These are phyloP conservation scores for Silene noctiflora DNA, from an alignment of 179 eudicot genomes.

Conservation along the genomic window DNA sequence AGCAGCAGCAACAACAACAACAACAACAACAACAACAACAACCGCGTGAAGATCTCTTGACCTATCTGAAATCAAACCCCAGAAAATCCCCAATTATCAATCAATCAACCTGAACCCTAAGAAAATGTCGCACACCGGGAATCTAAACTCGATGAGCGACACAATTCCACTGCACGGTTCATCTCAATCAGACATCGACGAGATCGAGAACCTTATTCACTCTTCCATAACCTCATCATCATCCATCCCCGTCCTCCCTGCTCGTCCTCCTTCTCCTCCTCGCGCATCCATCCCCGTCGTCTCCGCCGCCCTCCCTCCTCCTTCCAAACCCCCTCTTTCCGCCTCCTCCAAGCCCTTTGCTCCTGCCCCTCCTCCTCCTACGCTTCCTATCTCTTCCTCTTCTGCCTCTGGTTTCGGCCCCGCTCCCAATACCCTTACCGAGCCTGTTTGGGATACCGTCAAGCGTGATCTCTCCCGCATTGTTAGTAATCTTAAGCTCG, in stretches of 20 bases:
- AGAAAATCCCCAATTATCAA: not conserved
- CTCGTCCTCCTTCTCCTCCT: slow-evolving; percentile 63
- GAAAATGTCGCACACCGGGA: slow-evolving; percentile 25
- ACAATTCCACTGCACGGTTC: slow-evolving; percentile 69
- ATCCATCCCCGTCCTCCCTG: slow-evolving; percentile 29
- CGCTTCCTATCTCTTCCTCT: slow-evolving; percentile 12
- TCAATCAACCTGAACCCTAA: not conserved
- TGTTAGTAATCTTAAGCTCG: slow-evolving; percentile 85
- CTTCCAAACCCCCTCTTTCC: slow-evolving; percentile 45
- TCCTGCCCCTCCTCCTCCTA: slow-evolving; percentile 22
- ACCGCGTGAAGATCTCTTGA: too few species aligned
- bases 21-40: too few species aligned
- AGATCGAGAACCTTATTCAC: slow-evolving; percentile 82
- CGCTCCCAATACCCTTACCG: slow-evolving; percentile 72
- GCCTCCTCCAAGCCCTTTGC: slow-evolving; percentile 25
- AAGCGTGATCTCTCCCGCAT: slow-evolving; percentile 80
- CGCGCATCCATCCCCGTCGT: slow-evolving; percentile 67
- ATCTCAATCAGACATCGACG: slow-evolving; percentile 94
- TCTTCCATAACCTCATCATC: slow-evolving; percentile 31
- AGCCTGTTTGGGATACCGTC: slow-evolving; percentile 92
- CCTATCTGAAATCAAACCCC: not conserved
- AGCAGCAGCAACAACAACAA: too few species aligned
- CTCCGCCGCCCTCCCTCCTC: slow-evolving; percentile 27
- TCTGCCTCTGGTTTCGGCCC: slow-evolving; percentile 61
- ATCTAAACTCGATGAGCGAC: slow-evolving; percentile 35